Evolutionary conservation across 2,329 filamentous ascomycete genomes (phyloP).

Genomic region (Teratosphaeria destructans): DNA sequence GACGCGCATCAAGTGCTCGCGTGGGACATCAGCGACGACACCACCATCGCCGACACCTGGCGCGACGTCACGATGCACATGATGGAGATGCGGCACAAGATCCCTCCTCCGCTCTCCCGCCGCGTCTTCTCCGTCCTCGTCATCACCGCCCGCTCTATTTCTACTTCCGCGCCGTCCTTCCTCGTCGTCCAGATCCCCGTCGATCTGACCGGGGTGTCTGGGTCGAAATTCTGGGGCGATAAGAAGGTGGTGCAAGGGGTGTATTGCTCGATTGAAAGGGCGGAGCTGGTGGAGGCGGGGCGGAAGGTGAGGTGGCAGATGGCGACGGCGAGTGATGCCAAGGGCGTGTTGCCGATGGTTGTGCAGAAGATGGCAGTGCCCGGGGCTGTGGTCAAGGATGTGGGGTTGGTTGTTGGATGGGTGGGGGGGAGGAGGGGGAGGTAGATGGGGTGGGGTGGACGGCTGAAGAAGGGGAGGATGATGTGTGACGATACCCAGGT

Average conservation of each 20-base stretch:
- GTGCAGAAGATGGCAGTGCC: slow-evolving; percentile 56
- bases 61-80: slow-evolving; percentile 34
- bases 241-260: slow-evolving; percentile 42
- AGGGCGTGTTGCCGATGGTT: slow-evolving; percentile 54
- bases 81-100: slow-evolving; percentile 56
- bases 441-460: not conserved
- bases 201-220: slow-evolving; percentile 24
- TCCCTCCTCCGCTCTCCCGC: slow-evolving; percentile 50
- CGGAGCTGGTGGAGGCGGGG: slow-evolving; percentile 35
- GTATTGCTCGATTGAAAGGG: slow-evolving; percentile 57
- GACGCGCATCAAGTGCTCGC: slow-evolving; percentile 35
- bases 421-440: slow-evolving; percentile 14
- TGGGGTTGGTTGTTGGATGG: slow-evolving; percentile 58
- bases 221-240: slow-evolving; percentile 22
- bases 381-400: slow-evolving; percentile 58
- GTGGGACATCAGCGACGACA: slow-evolving; percentile 28
- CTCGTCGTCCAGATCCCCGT: slow-evolving; percentile 31
- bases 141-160: slow-evolving; percentile 35
- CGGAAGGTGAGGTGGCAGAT: slow-evolving; percentile 60
- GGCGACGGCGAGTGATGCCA: slow-evolving; percentile 63
- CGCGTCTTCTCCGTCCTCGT: slow-evolving; percentile 59
- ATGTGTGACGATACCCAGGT: not conserved
- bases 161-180: slow-evolving; percentile 13
- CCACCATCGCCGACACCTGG: slow-evolving; percentile 19
- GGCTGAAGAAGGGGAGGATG: not conserved